phyloP scores from a whole-genome alignment of 495 filamentous ascomycete species.

The Tuber magnatum region DNA sequence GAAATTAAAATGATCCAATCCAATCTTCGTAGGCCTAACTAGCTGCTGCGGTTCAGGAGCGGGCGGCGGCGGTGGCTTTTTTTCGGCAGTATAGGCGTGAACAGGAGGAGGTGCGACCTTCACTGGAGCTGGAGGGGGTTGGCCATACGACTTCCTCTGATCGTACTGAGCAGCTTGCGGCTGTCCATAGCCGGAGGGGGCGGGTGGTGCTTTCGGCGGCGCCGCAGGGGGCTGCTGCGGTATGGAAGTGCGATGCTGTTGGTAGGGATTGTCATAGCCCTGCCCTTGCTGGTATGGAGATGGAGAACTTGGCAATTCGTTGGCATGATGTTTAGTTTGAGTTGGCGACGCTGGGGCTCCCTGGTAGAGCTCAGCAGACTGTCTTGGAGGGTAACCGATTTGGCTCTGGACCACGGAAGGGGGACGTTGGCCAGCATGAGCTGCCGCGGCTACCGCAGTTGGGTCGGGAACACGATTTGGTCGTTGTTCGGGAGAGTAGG shows the following conservation, averaged over 20 bases:
- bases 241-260: constrained; percentile 10
- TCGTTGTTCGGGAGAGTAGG: constrained; percentile 20
- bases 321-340: constrained; percentile 44
- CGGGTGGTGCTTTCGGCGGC: constrained; percentile 35
- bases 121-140: not conserved
- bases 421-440: constrained; percentile 31
- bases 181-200: constrained; percentile 18
- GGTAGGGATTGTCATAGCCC: constrained; percentile 30
- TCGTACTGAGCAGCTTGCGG: not conserved
- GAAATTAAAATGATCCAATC: constrained; percentile 98
- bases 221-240: constrained; percentile 37
- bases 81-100: constrained; percentile 43
- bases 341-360: constrained; percentile 41
- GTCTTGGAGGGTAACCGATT: constrained; percentile 39
- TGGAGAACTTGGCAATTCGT: constrained; percentile 34
- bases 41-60: constrained; percentile 46
- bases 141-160: constrained; percentile 12
- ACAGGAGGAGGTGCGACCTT: constrained; percentile 17
- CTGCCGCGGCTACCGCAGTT: constrained; percentile 35
- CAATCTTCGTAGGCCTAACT: constrained; percentile 58
- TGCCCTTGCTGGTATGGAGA: constrained; percentile 25
- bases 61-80: constrained; percentile 41
- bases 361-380: constrained; percentile 33
- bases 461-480: constrained; percentile 33
- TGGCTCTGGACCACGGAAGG: constrained; percentile 42